Base-by-base conservation (phyloP, 805 yeast genomes). In the Ogataea nakhonphanomensis region DNA sequence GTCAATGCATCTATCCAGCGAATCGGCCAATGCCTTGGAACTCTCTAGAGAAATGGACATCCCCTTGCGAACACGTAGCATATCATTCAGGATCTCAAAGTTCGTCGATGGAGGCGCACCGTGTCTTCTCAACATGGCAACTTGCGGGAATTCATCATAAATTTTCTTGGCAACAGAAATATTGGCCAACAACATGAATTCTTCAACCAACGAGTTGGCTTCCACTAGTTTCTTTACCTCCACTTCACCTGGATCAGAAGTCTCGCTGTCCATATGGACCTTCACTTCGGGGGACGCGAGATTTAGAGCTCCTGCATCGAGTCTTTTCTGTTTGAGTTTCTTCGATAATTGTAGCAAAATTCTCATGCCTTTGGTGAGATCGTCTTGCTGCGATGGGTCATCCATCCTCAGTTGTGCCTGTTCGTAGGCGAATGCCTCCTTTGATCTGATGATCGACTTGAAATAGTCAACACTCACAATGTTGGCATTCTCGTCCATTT, bases 271-370 rank as follows among this genome's bases (percentile, higher is more conserved):
- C 82, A 90, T 84, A 54, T 89, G 93, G 26, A 93, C 96, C 63
- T 91, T 91, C 35, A 93, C 99, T 62, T 93, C 99, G 0, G 99
- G 99, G 3, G 96, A 88, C 0, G 99, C 96, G 52, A 93, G 70
- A 61, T 93, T 93, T 60, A 93, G 74, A 0, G 99, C 99, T 67
- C 99, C 99, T 2, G 95, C 93, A 49, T 84, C 91, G 55, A 90
- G 66, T 62, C 99, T 76, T 59, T 80, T 78, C 63, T 86, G 88
- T 61, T 86, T 89, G 55, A 93, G 70, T 50, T 81, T 80, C 57
- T 87, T 86, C 3, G 98, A 90, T n/a, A 93, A 64, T 33, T 69
- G 64, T 39, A 93, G 67, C 49, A 93, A 69, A 14, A 82, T 79
- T 54, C 99, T 74, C 90, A 93, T 88, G 22, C 96, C 93, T 46